phyloP scores from a whole-genome alignment of 257 asterid genomes.

The Solanum ahanhuiri region DNA sequence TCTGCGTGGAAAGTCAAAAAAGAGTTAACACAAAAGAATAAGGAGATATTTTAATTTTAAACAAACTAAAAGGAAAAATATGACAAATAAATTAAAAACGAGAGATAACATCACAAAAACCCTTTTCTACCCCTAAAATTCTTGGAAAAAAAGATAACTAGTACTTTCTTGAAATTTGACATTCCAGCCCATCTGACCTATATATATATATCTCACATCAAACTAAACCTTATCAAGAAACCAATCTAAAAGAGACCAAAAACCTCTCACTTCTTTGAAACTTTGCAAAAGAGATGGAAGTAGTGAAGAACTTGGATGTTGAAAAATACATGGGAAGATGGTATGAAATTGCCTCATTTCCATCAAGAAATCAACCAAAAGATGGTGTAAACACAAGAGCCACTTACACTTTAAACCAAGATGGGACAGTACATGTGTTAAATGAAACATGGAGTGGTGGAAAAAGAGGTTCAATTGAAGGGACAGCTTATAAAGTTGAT shows the following conservation, averaged over 20 bases:
- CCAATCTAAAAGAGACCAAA: background rate
- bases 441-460: conserved; percentile 80
- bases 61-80: too few relatives aligned
- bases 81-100: fast-evolving
- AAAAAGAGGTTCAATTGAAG: conserved; percentile 62
- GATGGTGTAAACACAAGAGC: conserved; percentile 66
- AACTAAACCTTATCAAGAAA: background rate
- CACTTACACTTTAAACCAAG: conserved; percentile 51
- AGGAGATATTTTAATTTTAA: too few relatives aligned
- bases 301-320: conserved; percentile 42
- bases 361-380: conserved; percentile 58
- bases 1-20: too few relatives aligned
- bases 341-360: conserved; percentile 87
- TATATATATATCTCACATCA: background rate
- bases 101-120: background rate
- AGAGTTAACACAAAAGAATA: too few relatives aligned
- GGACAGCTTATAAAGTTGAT: conserved; percentile 54
- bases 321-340: conserved; percentile 86
- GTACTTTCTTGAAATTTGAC: background rate
- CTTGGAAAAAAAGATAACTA: background rate
- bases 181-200: background rate
- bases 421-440: conserved; percentile 61
- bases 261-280: background rate
- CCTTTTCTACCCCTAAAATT: background rate
- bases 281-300: conserved; percentile 36